Evolutionary conservation across 257 asterid species (phyloP).

Genomic region (Nicotiana attenuata): DNA sequence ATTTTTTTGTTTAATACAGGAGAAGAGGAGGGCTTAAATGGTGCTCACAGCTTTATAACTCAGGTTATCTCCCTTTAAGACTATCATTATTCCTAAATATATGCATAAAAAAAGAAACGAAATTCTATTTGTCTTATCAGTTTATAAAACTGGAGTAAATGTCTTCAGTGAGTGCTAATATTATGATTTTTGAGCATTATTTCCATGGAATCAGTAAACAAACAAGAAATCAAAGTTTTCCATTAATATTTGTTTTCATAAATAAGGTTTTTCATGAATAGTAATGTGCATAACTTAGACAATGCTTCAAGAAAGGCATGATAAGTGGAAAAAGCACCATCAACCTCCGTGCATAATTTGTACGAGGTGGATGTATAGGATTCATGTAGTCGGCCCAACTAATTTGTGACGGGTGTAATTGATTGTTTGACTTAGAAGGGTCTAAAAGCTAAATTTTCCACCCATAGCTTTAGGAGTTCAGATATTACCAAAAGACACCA

Average conservation of each 20-base stretch:
- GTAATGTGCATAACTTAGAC: background rate
- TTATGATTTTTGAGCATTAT: background rate
- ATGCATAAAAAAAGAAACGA: no score
- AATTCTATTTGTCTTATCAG: no score
- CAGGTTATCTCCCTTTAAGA: slow-evolving; percentile 48
- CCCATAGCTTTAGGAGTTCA: background rate
- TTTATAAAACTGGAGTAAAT: background rate
- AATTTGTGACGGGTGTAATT: background rate
- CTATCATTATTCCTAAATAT: background rate
- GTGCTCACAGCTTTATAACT: slow-evolving; percentile 97
- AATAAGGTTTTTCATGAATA: background rate
- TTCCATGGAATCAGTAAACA: background rate
- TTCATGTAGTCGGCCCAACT: background rate
- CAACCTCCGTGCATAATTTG: background rate
- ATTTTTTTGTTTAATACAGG: slow-evolving; percentile 93
- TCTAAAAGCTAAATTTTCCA: background rate
- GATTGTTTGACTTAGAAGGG: background rate
- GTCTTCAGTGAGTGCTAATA: background rate
- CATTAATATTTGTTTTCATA: background rate
- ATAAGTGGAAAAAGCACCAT: background rate
- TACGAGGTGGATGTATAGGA: background rate
- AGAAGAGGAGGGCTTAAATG: slow-evolving; percentile 95
- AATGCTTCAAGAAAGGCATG: background rate
- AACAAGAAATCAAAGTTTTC: background rate
- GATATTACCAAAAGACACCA: background rate